These are phyloP conservation scores for Trapa bicornis DNA, from an alignment of 345 rosid species.

Conservation along the genomic window DNA sequence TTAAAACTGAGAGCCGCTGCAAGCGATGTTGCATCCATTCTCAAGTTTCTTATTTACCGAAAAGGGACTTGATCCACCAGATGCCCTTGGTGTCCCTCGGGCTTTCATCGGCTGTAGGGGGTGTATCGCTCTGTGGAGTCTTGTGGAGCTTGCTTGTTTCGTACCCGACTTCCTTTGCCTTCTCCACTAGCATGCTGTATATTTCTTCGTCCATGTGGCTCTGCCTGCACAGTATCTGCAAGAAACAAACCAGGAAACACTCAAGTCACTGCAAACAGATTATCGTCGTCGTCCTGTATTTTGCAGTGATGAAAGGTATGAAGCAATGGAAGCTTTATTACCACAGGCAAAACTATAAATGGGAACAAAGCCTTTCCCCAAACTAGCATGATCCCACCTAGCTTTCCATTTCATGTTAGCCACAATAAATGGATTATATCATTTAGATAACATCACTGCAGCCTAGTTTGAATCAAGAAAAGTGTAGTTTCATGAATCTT, in stretches of 20 bases:
- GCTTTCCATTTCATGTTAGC: no score
- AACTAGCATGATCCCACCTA: no score
- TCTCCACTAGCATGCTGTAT: slow-evolving; percentile 46
- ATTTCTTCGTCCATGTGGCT: slow-evolving; percentile 44
- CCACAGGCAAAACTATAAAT: neutral
- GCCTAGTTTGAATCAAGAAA: neutral
- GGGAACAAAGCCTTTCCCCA: no score
- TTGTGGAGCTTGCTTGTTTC: slow-evolving; percentile 66
- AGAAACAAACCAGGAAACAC: neutral
- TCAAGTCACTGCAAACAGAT: no score
- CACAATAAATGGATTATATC: no score
- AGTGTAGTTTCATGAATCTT: no score
- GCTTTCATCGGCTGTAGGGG: slow-evolving; percentile 34
- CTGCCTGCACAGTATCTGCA: slow-evolving; percentile 61
- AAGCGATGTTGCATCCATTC: neutral
- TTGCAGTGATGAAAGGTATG: neutral
- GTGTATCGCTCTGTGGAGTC: slow-evolving; percentile 57
- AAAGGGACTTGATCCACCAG: slow-evolving; percentile 79
- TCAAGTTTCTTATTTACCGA: slow-evolving; percentile 30
- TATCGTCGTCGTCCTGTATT: no score
- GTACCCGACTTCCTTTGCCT: slow-evolving; percentile 49
- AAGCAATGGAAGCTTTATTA: neutral
- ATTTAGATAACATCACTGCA: neutral
- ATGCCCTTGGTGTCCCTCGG: slow-evolving; percentile 64
- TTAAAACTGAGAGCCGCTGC: neutral